A percentile compares a stretch with the other conserved stretches of the same genome.
Evolutionary conservation across 129 eudicot species (phyloP).

Genomic region (Calendula officinalis): DNA sequence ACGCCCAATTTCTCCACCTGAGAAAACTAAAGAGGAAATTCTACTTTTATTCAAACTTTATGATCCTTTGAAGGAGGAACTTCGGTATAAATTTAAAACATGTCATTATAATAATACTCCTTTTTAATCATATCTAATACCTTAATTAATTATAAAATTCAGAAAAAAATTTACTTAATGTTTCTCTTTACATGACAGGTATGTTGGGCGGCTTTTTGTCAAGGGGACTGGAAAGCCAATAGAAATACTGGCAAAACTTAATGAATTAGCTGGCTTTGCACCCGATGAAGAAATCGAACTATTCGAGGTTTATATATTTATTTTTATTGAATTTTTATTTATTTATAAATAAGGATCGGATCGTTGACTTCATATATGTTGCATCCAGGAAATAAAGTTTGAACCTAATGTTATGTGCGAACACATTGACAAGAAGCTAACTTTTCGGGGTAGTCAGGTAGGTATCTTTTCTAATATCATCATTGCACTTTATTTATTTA

Average conservation of each 20-base stretch:
- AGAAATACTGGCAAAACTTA: constrained; percentile 58
- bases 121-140: background rate
- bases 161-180: background rate
- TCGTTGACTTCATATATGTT: constrained; percentile 7
- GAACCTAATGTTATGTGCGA: constrained; percentile 84
- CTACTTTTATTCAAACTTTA: constrained; percentile 80
- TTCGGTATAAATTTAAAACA: constrained; percentile 43
- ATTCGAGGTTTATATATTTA: constrained; percentile 52
- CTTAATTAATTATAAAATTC: background rate
- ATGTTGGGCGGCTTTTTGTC: constrained; percentile 79
- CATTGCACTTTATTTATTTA: background rate
- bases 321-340: background rate
- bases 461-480: background rate
- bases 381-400: constrained; percentile 72
- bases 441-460: constrained; percentile 77
- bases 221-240: constrained; percentile 61
- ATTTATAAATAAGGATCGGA: no score
- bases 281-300: constrained; percentile 85
- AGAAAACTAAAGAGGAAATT: constrained; percentile 79
- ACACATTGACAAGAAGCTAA: constrained; percentile 56
- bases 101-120: background rate
- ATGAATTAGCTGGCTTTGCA: constrained; percentile 80
- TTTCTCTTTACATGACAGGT: constrained; percentile 40
- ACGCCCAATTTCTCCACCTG: constrained; percentile 62
- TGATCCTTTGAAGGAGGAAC: constrained; percentile 82